Evolutionary conservation across 2,329 filamentous ascomycete species (phyloP).

Genomic region (Ascochyta viciae-villosae): DNA sequence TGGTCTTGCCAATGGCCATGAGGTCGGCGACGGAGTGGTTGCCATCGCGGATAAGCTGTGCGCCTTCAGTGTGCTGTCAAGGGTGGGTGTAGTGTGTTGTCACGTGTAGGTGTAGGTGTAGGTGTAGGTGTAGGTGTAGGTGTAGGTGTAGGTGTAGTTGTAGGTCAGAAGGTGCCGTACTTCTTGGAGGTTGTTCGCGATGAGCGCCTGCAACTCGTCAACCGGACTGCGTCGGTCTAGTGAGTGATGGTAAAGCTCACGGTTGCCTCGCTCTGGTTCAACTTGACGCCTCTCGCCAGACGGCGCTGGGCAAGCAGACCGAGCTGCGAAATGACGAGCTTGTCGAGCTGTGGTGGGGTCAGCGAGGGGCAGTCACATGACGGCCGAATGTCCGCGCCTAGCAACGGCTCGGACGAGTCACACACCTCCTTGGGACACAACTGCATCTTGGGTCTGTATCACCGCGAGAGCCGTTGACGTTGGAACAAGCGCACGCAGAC

Average conservation of each 20-base stretch:
- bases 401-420: slow-evolving; percentile 8
- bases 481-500: slow-evolving; percentile 3
- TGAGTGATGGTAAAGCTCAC: slow-evolving; percentile 54
- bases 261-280: slow-evolving; percentile 90
- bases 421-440: slow-evolving; percentile 49
- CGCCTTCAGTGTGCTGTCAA: slow-evolving; percentile 30
- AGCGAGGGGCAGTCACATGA: slow-evolving; percentile 23
- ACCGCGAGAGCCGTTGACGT: not conserved
- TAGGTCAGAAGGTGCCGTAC: slow-evolving; percentile 47
- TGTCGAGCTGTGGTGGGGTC: slow-evolving; percentile 75
- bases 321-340: slow-evolving; percentile 90
- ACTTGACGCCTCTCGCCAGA: slow-evolving; percentile 82
- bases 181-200: slow-evolving; percentile 89
- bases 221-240: not conserved
- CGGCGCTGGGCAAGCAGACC: slow-evolving; percentile 86
- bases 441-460: slow-evolving; percentile 38
- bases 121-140: too few species aligned
- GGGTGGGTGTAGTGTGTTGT: slow-evolving; percentile 1
- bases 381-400: not conserved
- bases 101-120: too few species aligned
- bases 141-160: too few species aligned
- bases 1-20: slow-evolving; percentile 87
- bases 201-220: slow-evolving; percentile 66
- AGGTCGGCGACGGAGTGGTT: slow-evolving; percentile 90
- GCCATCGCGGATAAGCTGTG: slow-evolving; percentile 90